phyloP scores from a whole-genome alignment of 441 rosid genomes.

The Eutrema salsugineum region DNA sequence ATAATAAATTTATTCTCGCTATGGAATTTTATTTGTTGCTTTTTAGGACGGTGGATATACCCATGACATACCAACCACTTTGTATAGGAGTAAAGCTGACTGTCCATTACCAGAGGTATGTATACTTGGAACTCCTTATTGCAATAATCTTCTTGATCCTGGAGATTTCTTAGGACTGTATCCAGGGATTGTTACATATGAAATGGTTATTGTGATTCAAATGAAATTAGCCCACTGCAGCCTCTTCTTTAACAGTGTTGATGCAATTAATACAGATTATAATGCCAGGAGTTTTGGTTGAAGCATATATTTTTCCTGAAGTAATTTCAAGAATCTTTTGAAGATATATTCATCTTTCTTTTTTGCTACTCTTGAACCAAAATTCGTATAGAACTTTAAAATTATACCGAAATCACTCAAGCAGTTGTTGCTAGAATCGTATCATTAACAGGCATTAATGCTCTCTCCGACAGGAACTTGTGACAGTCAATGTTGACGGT shows the following conservation, averaged over 20 bases:
- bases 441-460: not conserved
- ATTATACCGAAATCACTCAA: not conserved
- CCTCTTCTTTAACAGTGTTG: conserved; percentile 4
- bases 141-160: conserved; percentile 15
- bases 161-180: not conserved
- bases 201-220: not conserved
- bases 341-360: not conserved
- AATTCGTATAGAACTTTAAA: not conserved
- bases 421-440: not conserved
- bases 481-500: conserved; percentile 88
- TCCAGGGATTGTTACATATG: not conserved
- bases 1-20: not conserved
- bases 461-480: conserved; percentile 67
- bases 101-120: conserved; percentile 90
- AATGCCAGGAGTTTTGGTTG: not conserved
- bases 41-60: conserved; percentile 80
- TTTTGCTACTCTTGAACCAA: not conserved
- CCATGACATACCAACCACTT: conserved; percentile 88
- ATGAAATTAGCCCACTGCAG: not conserved
- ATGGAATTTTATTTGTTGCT: conserved; percentile 6
- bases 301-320: not conserved
- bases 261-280: not conserved
- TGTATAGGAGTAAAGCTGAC: conserved; percentile 95
- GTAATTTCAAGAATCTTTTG: not conserved
- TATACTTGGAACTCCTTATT: conserved; percentile 5